Percentiles rank a stretch among this genome's conserved stretches.
phyloP scores from a whole-genome alignment of 345 rosid genomes.

The Hypericum perforatum region DNA sequence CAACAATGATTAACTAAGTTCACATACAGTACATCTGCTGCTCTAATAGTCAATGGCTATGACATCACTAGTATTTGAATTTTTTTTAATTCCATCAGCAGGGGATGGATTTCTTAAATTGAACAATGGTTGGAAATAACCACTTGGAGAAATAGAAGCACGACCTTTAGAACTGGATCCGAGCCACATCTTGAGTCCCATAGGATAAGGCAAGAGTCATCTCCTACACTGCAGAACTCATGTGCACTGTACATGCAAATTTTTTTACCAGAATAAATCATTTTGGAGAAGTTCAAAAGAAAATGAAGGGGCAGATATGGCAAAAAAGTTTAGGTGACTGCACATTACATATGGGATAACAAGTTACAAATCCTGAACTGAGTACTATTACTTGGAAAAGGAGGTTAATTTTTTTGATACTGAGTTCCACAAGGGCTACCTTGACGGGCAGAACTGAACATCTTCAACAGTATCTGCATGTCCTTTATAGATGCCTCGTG shows the following conservation, averaged over 20 bases:
- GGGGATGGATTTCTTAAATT: no score
- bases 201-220: slow-evolving; percentile 60
- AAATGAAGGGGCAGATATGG: neutral
- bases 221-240: slow-evolving; percentile 69
- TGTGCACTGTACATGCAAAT: slow-evolving; percentile 22
- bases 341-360: neutral
- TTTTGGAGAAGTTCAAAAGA: neutral
- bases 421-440: slow-evolving; percentile 23
- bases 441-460: slow-evolving; percentile 57
- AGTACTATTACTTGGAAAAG: neutral
- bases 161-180: slow-evolving; percentile 48
- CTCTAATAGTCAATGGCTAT: no score
- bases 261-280: neutral
- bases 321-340: neutral
- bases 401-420: slow-evolving; percentile 1
- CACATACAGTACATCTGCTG: no score
- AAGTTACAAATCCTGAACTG: neutral
- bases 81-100: no score
- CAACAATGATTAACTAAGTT: no score
- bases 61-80: no score
- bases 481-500: slow-evolving; percentile 49
- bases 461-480: slow-evolving; percentile 62
- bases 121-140: neutral
- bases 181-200: slow-evolving; percentile 61
- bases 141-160: neutral